Evolutionary conservation across 108 stramenopile genomes (phyloP).

Genomic region (Cyclotella choctawhatcheeana): DNA sequence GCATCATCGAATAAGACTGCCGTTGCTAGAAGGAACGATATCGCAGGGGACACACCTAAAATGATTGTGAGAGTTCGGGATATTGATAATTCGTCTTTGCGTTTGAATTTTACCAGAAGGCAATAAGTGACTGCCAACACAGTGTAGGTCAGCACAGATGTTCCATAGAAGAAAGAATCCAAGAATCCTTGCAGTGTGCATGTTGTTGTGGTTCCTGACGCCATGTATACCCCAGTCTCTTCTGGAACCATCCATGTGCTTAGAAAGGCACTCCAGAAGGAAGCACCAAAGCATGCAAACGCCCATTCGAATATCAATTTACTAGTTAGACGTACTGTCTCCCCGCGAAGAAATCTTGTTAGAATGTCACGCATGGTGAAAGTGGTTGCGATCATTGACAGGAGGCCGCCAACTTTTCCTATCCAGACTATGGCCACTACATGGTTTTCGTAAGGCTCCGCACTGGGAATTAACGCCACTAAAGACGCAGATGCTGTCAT

Average conservation of each 20-base stretch:
- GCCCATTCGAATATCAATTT: conserved; percentile 26
- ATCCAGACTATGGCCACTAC: conserved; percentile 11
- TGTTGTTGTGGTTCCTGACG: conserved; percentile 21
- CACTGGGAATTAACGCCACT: background rate
- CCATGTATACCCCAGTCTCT: conserved; percentile 26
- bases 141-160: conserved; percentile 24
- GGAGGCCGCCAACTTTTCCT: conserved; percentile 21
- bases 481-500: background rate
- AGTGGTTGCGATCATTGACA: conserved; percentile 22
- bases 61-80: background rate
- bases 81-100: conserved; percentile 24
- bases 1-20: conserved; percentile 17
- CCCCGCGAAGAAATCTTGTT: conserved; percentile 23
- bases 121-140: conserved; percentile 30
- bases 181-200: conserved; percentile 47
- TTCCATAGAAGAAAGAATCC: conserved; percentile 26
- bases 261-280: conserved; percentile 26
- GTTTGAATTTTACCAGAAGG: conserved; percentile 16
- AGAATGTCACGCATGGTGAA: conserved; percentile 35
- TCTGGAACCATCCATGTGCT: conserved; percentile 46
- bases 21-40: conserved; percentile 17
- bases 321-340: conserved; percentile 23
- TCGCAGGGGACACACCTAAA: conserved; percentile 13
- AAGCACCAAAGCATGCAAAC: background rate
- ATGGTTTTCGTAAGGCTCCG: background rate